Evolutionary conservation across 768 basidiomycete species (phyloP).

Genomic region (Pulveroboletus sp.): DNA sequence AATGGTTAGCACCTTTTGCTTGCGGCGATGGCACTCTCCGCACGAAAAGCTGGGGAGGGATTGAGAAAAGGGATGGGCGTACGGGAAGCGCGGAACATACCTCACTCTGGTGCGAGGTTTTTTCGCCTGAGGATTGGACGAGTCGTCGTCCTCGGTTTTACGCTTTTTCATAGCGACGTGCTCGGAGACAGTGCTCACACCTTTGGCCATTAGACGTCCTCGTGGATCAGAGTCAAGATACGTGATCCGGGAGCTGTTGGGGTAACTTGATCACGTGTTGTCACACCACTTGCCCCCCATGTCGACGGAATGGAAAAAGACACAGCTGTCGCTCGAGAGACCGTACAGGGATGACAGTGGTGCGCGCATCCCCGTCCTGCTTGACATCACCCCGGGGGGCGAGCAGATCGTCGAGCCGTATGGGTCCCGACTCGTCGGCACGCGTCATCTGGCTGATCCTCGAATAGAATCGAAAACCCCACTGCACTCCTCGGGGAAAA

Average conservation of each 20-base stretch:
- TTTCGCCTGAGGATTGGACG: slow-evolving; percentile 45
- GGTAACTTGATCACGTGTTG: slow-evolving; percentile 26
- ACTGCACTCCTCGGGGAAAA: slow-evolving; percentile 60
- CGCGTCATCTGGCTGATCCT: slow-evolving; percentile 13
- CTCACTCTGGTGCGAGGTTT: slow-evolving; percentile 73
- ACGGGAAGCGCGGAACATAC: slow-evolving; percentile 35
- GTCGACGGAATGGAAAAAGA: slow-evolving; percentile 49
- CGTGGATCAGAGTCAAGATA: slow-evolving; percentile 33
- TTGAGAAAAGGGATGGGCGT: slow-evolving; percentile 4
- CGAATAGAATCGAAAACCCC: slow-evolving; percentile 49
- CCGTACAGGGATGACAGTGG: slow-evolving; percentile 81
- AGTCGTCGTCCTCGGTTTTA: slow-evolving; percentile 60
- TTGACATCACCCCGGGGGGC: slow-evolving; percentile 69
- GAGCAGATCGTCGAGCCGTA: slow-evolving; percentile 71
- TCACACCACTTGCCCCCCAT: background rate
- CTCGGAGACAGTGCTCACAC: slow-evolving; percentile 21
- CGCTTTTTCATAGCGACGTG: slow-evolving; percentile 50
- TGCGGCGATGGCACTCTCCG: slow-evolving; percentile 83
- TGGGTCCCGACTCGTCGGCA: slow-evolving; percentile 23
- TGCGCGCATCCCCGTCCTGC: slow-evolving; percentile 52
- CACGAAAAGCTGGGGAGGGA: slow-evolving; percentile 62
- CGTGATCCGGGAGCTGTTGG: slow-evolving; percentile 7
- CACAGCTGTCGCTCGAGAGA: slow-evolving; percentile 67
- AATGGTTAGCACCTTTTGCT: slow-evolving; percentile 63
- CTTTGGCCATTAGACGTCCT: slow-evolving; percentile 31